Conservation (phyloP, 495 filamentous ascomycete species). For the Cladorrhinum samala region DNA sequence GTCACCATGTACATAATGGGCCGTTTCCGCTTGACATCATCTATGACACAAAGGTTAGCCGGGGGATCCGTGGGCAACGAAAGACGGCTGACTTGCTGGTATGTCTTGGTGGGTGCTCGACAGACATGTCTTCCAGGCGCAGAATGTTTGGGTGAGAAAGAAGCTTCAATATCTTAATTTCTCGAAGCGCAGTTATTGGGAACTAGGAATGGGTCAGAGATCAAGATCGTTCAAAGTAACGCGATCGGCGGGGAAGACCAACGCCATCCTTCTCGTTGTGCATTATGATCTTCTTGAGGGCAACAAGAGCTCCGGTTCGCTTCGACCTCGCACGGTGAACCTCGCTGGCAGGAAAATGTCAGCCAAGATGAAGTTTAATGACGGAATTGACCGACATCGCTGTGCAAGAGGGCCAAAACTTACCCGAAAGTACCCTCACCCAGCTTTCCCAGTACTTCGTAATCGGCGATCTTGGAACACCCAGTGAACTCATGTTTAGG, state of each 20-base stretch:
- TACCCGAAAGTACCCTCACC: constrained; percentile 97
- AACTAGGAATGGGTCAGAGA: constrained; percentile 41
- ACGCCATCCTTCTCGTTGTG: constrained; percentile 80
- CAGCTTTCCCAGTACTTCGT: constrained; percentile 83
- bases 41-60: constrained; percentile 5
- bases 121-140: constrained; percentile 88
- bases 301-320: constrained; percentile 65
- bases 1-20: constrained; percentile 97
- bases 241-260: constrained; percentile 22
- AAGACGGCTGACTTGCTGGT: constrained; percentile 45
- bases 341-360: constrained; percentile 51
- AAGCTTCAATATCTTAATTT: constrained; percentile 95
- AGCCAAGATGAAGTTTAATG: neutral
- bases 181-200: constrained; percentile 70
- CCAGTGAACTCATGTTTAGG: constrained; percentile 60
- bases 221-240: neutral
- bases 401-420: constrained; percentile 11
- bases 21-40: constrained; percentile 70
- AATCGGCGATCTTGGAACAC: constrained; percentile 81
- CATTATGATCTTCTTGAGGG: constrained; percentile 92
- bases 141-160: constrained; percentile 85
- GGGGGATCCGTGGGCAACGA: neutral
- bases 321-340: constrained; percentile 84
- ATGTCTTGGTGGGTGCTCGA: constrained; percentile 61
- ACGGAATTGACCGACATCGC: neutral